Conservation (phyloP, 164 flowering plant genomes). For the Umbellularia californica region DNA sequence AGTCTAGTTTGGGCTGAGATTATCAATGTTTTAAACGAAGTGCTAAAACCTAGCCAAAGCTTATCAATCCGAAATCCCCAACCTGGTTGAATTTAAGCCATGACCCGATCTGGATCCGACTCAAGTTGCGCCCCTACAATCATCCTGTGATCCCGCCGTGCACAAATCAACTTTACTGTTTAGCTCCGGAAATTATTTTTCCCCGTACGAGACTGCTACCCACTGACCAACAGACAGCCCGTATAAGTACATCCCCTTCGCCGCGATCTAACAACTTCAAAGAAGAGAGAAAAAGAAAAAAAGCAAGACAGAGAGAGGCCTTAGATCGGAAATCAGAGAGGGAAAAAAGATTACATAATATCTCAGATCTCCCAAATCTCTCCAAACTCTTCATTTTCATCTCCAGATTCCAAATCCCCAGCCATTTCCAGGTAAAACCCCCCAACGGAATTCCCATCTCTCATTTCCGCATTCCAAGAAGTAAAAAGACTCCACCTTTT, state of each 20-base stretch:
- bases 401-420: background rate
- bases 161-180: background rate
- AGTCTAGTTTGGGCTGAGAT: too few species aligned
- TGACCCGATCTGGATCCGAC: too few species aligned
- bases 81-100: too few species aligned
- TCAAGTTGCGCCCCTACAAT: too few species aligned
- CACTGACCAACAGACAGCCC: background rate
- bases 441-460: background rate
- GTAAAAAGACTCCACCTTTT: background rate
- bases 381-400: background rate
- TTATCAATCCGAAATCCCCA: too few species aligned
- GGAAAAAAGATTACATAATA: background rate
- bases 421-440: background rate
- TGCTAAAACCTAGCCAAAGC: too few species aligned
- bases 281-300: background rate
- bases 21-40: too few species aligned
- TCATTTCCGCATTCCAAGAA: background rate
- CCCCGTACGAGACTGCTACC: background rate
- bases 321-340: background rate
- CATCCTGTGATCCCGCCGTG: background rate
- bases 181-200: background rate
- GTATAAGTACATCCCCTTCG: background rate
- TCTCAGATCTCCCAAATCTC: background rate
- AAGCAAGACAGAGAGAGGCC: background rate
- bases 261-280: background rate